Percentiles rank a stretch among this genome's conserved stretches.
phyloP scores from a whole-genome alignment of 108 stramenopile genomes.

The Stephanodiscus triporus region DNA sequence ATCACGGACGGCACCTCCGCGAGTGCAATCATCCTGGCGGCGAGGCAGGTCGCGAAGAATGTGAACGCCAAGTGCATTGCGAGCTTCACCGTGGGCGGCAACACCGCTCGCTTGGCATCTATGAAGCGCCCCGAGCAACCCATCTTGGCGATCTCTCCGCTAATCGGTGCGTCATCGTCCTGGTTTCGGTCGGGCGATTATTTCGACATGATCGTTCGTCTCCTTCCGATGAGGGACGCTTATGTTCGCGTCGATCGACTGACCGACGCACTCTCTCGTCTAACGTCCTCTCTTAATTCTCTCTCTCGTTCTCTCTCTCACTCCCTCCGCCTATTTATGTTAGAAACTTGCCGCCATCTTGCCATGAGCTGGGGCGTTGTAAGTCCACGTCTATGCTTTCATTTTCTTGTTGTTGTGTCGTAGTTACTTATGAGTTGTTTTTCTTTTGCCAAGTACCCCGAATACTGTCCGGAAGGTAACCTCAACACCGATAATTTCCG shows the following conservation, averaged over 20 bases:
- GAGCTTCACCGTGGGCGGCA: conserved; percentile 88
- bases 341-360: conserved; percentile 88
- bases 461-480: conserved; percentile 67
- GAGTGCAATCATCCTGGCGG: conserved; percentile 90
- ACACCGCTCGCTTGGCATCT: conserved; percentile 84
- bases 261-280: too few relatives aligned
- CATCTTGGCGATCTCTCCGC: conserved; percentile 92
- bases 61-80: conserved; percentile 89
- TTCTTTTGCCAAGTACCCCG: conserved; percentile 44
- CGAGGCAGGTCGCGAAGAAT: conserved; percentile 70
- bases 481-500: conserved; percentile 80
- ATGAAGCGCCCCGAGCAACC: conserved; percentile 90
- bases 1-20: conserved; percentile 77
- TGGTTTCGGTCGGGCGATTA: too few relatives aligned
- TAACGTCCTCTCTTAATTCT: too few relatives aligned
- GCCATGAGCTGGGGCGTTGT: conserved; percentile 91
- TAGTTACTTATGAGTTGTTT: background rate
- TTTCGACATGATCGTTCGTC: too few relatives aligned
- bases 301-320: too few relatives aligned
- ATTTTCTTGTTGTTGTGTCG: too few relatives aligned
- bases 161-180: conserved; percentile 34
- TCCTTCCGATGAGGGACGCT: too few relatives aligned
- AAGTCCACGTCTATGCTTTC: conserved; percentile 47
- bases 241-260: too few relatives aligned
- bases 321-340: too few relatives aligned